Conservation (phyloP, 192 early-diverging fungal species). For the Piromyces sp. region DNA sequence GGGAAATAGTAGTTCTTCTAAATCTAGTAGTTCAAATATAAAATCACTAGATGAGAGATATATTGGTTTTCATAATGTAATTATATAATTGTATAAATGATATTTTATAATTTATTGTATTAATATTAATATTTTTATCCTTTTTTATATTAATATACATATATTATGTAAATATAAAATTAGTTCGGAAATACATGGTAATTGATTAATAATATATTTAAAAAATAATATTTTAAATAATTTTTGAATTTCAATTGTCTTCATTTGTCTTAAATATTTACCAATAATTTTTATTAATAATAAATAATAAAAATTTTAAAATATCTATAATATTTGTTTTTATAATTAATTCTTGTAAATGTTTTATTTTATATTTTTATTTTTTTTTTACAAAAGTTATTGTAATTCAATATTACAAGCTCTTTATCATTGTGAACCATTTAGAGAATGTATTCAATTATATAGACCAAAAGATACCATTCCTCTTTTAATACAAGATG, state of each 20-base stretch:
- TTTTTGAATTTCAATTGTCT: too few relatives aligned
- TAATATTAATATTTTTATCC: too few relatives aligned
- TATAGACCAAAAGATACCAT: background rate
- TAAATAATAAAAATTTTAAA: too few relatives aligned
- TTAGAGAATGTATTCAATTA: constrained; percentile 64
- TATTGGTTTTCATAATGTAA: constrained; percentile 81
- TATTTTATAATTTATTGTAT: background rate
- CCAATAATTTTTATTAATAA: too few relatives aligned
- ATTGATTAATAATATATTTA: constrained; percentile 3
- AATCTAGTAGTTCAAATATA: background rate
- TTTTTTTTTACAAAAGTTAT: constrained; percentile 52
- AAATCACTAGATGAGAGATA: constrained; percentile 35
- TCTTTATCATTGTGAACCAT: constrained; percentile 84
- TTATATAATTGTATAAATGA: background rate
- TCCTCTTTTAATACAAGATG: background rate
- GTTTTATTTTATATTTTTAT: background rate
- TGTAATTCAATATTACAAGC: constrained; percentile 92
- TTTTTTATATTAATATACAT: too few relatives aligned
- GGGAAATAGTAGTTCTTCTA: background rate
- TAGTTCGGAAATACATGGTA: constrained; percentile 82
- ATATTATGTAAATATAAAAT: background rate
- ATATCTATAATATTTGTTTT: too few relatives aligned
- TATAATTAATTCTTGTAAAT: background rate
- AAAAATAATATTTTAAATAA: too few relatives aligned
- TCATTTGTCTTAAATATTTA: too few relatives aligned